Evolutionary conservation across 1,284 basidiomycete genomes (phyloP), one percentile per base, ranked within the genome.

Genomic region (Amylostereum areolatum): DNA sequence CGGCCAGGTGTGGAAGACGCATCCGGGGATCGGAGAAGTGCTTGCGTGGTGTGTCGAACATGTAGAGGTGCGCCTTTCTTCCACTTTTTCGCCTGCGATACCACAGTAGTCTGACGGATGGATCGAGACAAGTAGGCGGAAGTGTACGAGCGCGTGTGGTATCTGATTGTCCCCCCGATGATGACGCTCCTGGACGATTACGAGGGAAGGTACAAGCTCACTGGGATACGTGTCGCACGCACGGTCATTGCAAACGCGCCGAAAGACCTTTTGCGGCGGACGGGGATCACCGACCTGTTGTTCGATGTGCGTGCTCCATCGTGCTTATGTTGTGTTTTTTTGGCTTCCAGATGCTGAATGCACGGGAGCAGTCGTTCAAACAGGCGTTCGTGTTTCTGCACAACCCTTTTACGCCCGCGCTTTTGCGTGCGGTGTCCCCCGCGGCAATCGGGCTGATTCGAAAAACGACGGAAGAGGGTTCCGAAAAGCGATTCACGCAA

Each of bases 151-250:
- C 69, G 66, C 18, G 54, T 81, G 24, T 92, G 89, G 89, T 85
- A 81, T 51, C 71, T 90, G 10, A 64, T 89, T 37, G 76, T 92
- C 6, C 89, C 89, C 1, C 89, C 89, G 1, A 62, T 84, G 5
- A 86, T 91, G 83, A 77, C 82, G 1, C 66, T 87, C 9, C 62
- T 92, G 36, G 89, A 92, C 55, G 89, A 92, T 58, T 88, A 79
- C 57, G 78, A 89, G 56, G 70, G 77, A 1, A 58, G 55, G 43
- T 83, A 84, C 66, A 90, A 88, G 63, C 62, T 89, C n/a, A 69
- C 69, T 36, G 89, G 88, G 2, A 70, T 82, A 5, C 56, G 59
- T 9, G 66, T 86, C 12, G 75, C 81, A 3, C 66, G 71, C 5
- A 68, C 72, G 33, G 70, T 92, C 66, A 67, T 92, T 9, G 58